Evolutionary conservation across 768 basidiomycete species (phyloP).

Genomic region (Lactarius pseudohatsudake): DNA sequence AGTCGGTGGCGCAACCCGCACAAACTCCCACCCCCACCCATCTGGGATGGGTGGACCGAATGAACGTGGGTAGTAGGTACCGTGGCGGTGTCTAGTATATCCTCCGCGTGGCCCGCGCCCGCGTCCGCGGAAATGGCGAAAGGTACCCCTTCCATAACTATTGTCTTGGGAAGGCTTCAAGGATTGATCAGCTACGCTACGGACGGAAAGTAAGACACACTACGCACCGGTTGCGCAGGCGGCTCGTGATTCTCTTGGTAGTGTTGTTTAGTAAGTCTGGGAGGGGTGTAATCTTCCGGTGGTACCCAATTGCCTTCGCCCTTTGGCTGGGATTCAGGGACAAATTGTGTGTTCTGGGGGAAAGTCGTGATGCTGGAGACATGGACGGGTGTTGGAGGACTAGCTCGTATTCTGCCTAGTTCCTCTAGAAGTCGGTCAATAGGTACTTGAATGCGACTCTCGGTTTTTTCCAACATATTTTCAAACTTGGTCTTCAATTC

Average conservation of each 20-base stretch:
- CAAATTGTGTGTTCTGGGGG: not conserved
- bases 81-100: conserved; percentile 8
- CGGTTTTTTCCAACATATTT: conserved; percentile 12
- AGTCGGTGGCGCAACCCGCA: not conserved
- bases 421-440: conserved; percentile 22
- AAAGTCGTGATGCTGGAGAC: conserved; percentile 3
- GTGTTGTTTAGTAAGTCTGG: conserved; percentile 1
- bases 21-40: not conserved
- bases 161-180: not conserved
- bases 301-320: not conserved
- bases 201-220: not conserved
- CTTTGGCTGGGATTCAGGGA: not conserved
- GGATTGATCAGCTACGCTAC: not conserved
- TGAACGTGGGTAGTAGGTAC: not conserved
- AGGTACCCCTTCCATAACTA: conserved; percentile 1
- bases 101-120: conserved; percentile 16
- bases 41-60: not conserved
- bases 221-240: conserved; percentile 14
- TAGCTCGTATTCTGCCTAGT: conserved; percentile 5
- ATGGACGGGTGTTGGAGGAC: conserved; percentile 6
- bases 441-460: conserved; percentile 13
- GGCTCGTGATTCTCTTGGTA: conserved; percentile 15
- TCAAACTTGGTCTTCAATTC: conserved; percentile 17
- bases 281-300: conserved; percentile 2
- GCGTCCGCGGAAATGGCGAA: conserved; percentile 9